These are phyloP conservation scores for Talaromyces sp. DNA, from an alignment of 2,329 filamentous ascomycete genomes.

Conservation along the genomic window DNA sequence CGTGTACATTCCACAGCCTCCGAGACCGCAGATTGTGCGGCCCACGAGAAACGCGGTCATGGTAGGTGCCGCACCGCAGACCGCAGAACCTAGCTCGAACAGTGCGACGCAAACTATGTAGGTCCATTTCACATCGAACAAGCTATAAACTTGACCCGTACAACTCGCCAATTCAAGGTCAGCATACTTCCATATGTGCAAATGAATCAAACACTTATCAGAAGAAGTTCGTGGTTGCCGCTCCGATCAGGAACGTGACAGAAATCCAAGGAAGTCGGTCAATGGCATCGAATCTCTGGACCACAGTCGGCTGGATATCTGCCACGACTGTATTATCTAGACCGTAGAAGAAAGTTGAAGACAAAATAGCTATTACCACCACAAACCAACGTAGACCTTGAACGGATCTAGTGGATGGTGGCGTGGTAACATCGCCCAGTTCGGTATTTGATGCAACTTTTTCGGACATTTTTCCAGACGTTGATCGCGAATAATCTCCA, in stretches of 20 bases:
- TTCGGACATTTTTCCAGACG: not conserved
- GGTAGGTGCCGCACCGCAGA: not conserved
- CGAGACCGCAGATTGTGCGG: not conserved
- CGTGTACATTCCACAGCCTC: not conserved
- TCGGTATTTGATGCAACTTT: not conserved
- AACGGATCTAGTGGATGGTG: not conserved
- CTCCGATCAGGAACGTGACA: slow-evolving; percentile 42
- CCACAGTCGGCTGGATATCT: slow-evolving; percentile 45
- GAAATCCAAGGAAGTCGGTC: slow-evolving; percentile 44
- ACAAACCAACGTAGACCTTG: not conserved
- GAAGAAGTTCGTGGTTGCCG: not conserved
- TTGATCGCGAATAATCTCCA: not conserved
- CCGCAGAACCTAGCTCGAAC: not conserved
- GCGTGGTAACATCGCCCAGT: not conserved
- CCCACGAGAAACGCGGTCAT: not conserved
- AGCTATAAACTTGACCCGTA: not conserved
- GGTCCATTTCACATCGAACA: not conserved
- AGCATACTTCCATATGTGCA: not conserved
- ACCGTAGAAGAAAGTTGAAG: slow-evolving; percentile 37
- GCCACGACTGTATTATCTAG: slow-evolving; percentile 50
- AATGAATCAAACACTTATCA: not conserved
- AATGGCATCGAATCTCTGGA: slow-evolving; percentile 36
- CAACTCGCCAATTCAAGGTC: not conserved
- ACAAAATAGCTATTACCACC: slow-evolving; percentile 24
- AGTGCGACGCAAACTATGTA: not conserved